Evolutionary conservation across 768 basidiomycete species (phyloP), one percentile per base, ranked within the genome.

Genomic region (Gymnopilus dilepis): DNA sequence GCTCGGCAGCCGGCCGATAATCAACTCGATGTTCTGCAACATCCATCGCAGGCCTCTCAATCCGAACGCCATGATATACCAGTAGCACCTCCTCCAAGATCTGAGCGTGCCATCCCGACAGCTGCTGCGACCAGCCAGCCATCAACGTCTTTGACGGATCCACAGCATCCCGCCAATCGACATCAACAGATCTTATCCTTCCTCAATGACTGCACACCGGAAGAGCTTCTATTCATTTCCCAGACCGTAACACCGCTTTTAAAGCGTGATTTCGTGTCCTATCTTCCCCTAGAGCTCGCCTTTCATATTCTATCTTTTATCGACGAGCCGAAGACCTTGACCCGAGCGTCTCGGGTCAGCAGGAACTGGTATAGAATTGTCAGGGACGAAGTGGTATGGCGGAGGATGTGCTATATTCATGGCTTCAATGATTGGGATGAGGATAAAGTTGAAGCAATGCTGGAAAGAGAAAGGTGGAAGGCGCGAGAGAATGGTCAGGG

Each of bases 331-430:
- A 76, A 77, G 42, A 88, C 90, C 0, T 85, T 97, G 9, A 79
- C 86, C 0, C 78, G 92, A 11, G 90, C 90, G 0, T 79, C 83
- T 40, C 80, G 83, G 33, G 95, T 96, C 28, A 90, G 88, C 66
- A 77, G 79, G 56, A 80, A 81, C 51, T 98, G 96, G 96, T 75
- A 81, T 13, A 75, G 72, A 15, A 81, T 97, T 6, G 80, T 89
- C 6, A 75, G 80, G 45, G 94, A 95, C 67, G 93, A 96, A 65
- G 82, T 78, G 64, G 78, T 92, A 11, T 98, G 95, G 96, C 87
- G 85, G 73, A 67, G 80, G 11, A 85, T 97, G 86, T 94, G 90
- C 69, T 73, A 77, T 11, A 68, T 77, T 17, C 83, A 87, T 70
- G 82, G 81, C 6, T 91, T 87, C 65, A 71, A 77, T 56, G 63